Evolutionary conservation across 371 early-diverging fungal species (phyloP).

Genomic region (Mortierella sp.): DNA sequence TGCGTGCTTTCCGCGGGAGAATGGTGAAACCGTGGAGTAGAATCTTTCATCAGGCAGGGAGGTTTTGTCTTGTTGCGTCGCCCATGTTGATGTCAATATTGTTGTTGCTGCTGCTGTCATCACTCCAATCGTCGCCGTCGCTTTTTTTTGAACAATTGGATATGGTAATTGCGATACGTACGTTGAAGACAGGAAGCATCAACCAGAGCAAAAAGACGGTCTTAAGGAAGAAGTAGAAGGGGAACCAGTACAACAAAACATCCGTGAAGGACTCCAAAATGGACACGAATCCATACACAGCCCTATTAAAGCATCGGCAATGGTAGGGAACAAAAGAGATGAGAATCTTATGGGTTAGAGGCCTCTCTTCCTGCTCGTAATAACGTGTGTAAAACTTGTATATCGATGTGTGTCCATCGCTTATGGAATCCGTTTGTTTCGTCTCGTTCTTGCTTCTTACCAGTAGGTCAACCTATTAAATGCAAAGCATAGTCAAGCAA

Average conservation of each 20-base stretch:
- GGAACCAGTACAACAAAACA: slow-evolving; percentile 86
- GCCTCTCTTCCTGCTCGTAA: neutral
- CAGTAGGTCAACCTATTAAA: slow-evolving; percentile 71
- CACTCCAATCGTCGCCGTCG: neutral
- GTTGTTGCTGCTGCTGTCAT: too few species aligned
- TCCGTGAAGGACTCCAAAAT: slow-evolving; percentile 88
- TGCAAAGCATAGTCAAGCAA: neutral
- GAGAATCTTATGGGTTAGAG: neutral
- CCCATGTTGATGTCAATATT: neutral
- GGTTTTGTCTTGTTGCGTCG: neutral
- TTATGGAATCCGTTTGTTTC: neutral
- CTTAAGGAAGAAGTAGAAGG: slow-evolving; percentile 94
- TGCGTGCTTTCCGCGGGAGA: neutral
- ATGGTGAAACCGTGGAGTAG: neutral
- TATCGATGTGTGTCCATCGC: neutral
- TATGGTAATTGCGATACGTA: neutral
- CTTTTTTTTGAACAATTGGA: too few species aligned
- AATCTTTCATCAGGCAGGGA: neutral
- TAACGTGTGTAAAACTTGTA: neutral
- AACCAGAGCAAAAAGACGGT: slow-evolving; percentile 86
- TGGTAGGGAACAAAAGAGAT: neutral
- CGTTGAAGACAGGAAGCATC: slow-evolving; percentile 76
- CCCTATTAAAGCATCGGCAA: slow-evolving; percentile 41
- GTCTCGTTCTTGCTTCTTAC: slow-evolving; percentile 5
- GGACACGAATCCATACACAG: slow-evolving; percentile 86